Percentiles rank a stretch among this genome's conserved stretches.
These are phyloP conservation scores for Apiotrichum brassicae DNA, from an alignment of 1,284 basidiomycete genomes.

Conservation along the genomic window DNA sequence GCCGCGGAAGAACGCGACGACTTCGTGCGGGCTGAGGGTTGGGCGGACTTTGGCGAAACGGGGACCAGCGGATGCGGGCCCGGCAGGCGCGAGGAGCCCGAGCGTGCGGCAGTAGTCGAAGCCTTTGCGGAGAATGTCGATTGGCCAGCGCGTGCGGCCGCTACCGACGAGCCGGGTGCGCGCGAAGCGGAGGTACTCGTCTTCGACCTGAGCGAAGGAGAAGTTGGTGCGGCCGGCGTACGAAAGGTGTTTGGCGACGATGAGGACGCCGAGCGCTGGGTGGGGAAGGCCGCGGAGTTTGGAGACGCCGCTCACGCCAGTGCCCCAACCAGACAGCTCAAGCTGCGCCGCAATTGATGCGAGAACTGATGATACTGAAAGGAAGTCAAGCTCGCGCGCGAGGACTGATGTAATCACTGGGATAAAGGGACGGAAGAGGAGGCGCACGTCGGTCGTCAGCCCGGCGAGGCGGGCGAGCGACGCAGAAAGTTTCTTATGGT, in stretches of 20 bases:
- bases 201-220: conserved; percentile 45
- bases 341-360: conserved; percentile 27
- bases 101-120: conserved; percentile 36
- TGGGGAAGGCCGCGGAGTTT: conserved; percentile 35
- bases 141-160: conserved; percentile 41
- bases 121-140: conserved; percentile 36
- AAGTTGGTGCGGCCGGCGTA: conserved; percentile 60
- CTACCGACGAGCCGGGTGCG: conserved; percentile 44
- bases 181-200: conserved; percentile 45
- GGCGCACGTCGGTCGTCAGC: conserved; percentile 61
- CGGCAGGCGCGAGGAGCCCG: conserved; percentile 36
- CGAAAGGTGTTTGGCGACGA: conserved; percentile 61
- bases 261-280: conserved; percentile 41
- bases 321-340: conserved; percentile 40
- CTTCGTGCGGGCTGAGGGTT: conserved; percentile 39
- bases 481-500: conserved; percentile 26
- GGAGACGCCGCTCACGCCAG: conserved; percentile 1
- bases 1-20: conserved; percentile 44
- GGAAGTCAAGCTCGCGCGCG: conserved; percentile 19
- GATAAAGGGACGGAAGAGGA: conserved; percentile 58
- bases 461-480: conserved; percentile 55
- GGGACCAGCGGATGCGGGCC: conserved; percentile 23
- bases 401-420: conserved; percentile 28
- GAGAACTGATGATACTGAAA: conserved; percentile 20
- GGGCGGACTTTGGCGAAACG: conserved; percentile 41